Base-by-base conservation (phyloP, 352 stramenopile genomes). In the Blastocystis sp. region DNA sequence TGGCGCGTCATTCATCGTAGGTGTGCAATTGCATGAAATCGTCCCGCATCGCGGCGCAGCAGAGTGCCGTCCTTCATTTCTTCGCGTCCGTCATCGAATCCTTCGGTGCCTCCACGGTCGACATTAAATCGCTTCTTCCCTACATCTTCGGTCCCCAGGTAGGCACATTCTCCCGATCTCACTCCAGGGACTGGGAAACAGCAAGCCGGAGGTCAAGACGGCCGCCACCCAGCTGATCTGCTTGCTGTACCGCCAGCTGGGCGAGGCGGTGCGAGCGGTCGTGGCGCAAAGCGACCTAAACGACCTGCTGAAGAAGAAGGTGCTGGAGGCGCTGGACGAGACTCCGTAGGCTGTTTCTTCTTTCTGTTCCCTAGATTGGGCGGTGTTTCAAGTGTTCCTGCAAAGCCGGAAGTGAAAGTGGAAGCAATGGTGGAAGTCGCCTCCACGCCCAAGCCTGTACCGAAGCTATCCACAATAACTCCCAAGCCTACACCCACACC, bases 351-450 rank as follows among this genome's bases (percentile, higher is more conserved):
- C 6, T 57, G 6, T 7, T 57, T 57, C 14, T 14, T 14, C 14
- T 57, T 57, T 57, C 48, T 57, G 6, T 57, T 57, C 6, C 48
- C 6, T 57, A 7, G 14, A 7, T 57, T 0, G 48, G 28, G 28
- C 0, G 28, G 28, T 34, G 28, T 34, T 34, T 34, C 2, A 48
- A 0, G 0, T 68, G 34, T 57, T 84, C 3, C 11, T 10, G 3
- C 42, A 21, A 9, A 19, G 68, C 24, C 19, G 45, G 24, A 52
- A 14, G 3, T 69, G 11, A 54, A 42, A 70, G 34, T n/a, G 57
- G 42, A 84, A 84, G 57, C 54, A 84, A 2, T 69, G 74, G n/a
- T 84, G 74, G 74, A 84, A 84, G 48, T 57, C 48, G 48, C 48
- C 6, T 17, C 48, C 48, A 57, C 48, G 6, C 48, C 48, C 48